phyloP scores from a whole-genome alignment of 495 filamentous ascomycete genomes.

The Aspergillus carlsbadensis region DNA sequence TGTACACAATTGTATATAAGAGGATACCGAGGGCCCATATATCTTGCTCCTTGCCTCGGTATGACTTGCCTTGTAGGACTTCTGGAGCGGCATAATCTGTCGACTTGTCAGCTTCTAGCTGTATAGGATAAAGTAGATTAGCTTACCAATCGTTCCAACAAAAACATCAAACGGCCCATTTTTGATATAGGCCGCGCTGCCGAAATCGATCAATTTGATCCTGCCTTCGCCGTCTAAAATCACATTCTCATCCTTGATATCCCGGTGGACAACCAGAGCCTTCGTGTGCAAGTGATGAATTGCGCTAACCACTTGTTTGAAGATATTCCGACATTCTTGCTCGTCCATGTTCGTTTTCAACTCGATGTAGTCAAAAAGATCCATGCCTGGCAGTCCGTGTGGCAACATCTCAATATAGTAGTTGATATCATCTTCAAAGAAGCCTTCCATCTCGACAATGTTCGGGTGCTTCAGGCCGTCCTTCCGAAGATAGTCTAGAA shows the following conservation, averaged over 20 bases:
- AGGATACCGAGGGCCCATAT: slow-evolving; percentile 98
- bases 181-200: slow-evolving; percentile 96
- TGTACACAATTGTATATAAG: slow-evolving; percentile 97
- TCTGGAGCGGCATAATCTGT: slow-evolving; percentile 96
- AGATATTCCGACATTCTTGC: slow-evolving; percentile 88
- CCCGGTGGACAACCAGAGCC: slow-evolving; percentile 89
- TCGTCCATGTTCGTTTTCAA: slow-evolving; percentile 96
- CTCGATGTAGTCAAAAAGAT: slow-evolving; percentile 98
- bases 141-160: slow-evolving; percentile 94
- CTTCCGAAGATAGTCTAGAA: slow-evolving; percentile 86
- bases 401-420: slow-evolving; percentile 99
- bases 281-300: slow-evolving; percentile 90
- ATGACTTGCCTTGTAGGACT: slow-evolving; percentile 89
- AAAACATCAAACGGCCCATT: slow-evolving; percentile 99
- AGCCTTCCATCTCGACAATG: slow-evolving; percentile 97
- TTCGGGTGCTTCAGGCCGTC: slow-evolving; percentile 89
- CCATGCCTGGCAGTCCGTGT: slow-evolving; percentile 96
- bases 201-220: slow-evolving; percentile 97
- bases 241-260: slow-evolving; percentile 99
- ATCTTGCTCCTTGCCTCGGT: slow-evolving; percentile 95
- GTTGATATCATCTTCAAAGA: slow-evolving; percentile 97
- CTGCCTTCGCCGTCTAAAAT: slow-evolving; percentile 92
- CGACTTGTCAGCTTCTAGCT: not conserved
- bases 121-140: not conserved
- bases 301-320: slow-evolving; percentile 85